Evolutionary conservation across 2,329 filamentous ascomycete species (phyloP).

Genomic region (Alternaria alternata): DNA sequence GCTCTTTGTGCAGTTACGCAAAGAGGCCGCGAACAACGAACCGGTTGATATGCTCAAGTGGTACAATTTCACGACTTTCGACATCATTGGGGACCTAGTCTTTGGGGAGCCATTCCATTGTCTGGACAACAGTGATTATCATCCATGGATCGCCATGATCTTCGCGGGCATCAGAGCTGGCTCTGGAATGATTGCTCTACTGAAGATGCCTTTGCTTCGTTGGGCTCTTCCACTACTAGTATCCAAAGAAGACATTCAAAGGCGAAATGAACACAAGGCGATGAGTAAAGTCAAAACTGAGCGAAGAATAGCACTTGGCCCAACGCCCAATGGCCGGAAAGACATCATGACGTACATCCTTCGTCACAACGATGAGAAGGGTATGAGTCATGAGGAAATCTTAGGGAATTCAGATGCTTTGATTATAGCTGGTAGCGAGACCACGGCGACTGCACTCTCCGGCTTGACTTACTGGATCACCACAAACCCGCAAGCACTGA

Average conservation of each 20-base stretch:
- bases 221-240: background rate
- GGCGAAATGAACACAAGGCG: background rate
- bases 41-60: slow-evolving; percentile 27
- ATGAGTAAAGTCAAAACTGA: background rate
- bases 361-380: slow-evolving; percentile 22
- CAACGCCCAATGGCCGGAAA: background rate
- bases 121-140: slow-evolving; percentile 39
- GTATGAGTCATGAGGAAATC: slow-evolving; percentile 38
- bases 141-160: slow-evolving; percentile 41
- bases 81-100: slow-evolving; percentile 53
- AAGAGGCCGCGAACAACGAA: background rate
- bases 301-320: slow-evolving; percentile 3
- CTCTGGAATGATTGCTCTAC: background rate
- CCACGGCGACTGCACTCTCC: slow-evolving; percentile 18
- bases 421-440: slow-evolving; percentile 50
- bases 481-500: slow-evolving; percentile 17
- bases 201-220: background rate
- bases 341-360: slow-evolving; percentile 22
- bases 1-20: background rate
- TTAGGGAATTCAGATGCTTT: slow-evolving; percentile 38
- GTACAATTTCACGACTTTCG: slow-evolving; percentile 51
- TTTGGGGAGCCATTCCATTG: slow-evolving; percentile 53
- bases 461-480: slow-evolving; percentile 15
- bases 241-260: slow-evolving; percentile 3
- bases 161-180: slow-evolving; percentile 1